These are phyloP conservation scores for Echium plantagineum DNA, from an alignment of 257 asterid species.

Conservation along the genomic window DNA sequence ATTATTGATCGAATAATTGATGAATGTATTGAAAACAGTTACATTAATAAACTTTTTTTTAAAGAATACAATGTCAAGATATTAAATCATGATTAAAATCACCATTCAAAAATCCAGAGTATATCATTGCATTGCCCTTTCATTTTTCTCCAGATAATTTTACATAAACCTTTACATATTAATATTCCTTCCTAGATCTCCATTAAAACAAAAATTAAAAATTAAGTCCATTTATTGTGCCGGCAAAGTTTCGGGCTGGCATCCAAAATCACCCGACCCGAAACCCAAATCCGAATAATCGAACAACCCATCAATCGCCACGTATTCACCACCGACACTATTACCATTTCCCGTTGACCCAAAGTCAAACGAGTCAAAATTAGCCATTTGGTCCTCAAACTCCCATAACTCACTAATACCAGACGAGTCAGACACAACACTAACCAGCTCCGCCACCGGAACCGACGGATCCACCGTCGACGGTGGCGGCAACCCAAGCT, in stretches of 20 bases:
- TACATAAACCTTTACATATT: background rate
- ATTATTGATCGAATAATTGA: no score
- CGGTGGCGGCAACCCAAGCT: conserved; percentile 67
- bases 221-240: conserved; percentile 24
- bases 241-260: conserved; percentile 53
- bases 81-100: no score
- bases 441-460: conserved; percentile 21
- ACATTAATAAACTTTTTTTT: no score
- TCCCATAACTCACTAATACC: conserved; percentile 42
- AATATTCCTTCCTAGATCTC: background rate
- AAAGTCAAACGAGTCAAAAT: conserved; percentile 44
- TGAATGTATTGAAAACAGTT: no score
- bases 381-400: conserved; percentile 19
- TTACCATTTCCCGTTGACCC: conserved; percentile 21
- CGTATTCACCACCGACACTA: conserved; percentile 34
- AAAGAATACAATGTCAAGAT: no score
- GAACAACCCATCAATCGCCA: conserved; percentile 56
- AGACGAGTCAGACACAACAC: conserved; percentile 31
- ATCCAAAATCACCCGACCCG: conserved; percentile 36
- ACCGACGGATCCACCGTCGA: conserved; percentile 13
- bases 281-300: conserved; percentile 56
- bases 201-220: background rate
- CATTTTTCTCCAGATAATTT: background rate
- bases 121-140: background rate
- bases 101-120: background rate